phyloP scores from a whole-genome alignment of 169 alveolate genomes.

The Plasmodium inui region DNA sequence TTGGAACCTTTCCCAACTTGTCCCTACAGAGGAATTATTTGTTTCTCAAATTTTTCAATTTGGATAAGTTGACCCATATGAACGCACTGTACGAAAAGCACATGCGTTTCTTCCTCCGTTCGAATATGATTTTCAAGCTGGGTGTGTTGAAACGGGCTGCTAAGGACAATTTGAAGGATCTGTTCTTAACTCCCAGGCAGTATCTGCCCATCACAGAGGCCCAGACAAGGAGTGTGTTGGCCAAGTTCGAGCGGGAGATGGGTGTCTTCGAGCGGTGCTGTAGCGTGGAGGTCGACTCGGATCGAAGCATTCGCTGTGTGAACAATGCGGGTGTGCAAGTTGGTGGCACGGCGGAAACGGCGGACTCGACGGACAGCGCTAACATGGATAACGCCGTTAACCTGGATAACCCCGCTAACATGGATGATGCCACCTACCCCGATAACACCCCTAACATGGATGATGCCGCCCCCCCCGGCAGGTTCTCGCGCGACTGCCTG shows the following conservation, averaged over 20 bases:
- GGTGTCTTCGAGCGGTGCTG: conserved; percentile 12
- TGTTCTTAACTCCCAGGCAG: conserved; percentile 72
- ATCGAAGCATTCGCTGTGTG: neutral
- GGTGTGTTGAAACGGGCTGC: conserved; percentile 50
- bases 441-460: neutral
- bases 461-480: neutral
- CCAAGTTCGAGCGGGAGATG: conserved; percentile 40
- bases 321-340: no score
- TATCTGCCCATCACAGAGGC: conserved; percentile 76
- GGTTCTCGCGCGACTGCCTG: neutral
- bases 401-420: no score
- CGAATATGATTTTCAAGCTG: conserved; percentile 73
- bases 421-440: no score
- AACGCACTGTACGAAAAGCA: conserved; percentile 75
- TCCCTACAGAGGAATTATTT: conserved; percentile 32
- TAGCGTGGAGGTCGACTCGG: conserved; percentile 1
- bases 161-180: conserved; percentile 38
- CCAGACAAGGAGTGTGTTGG: conserved; percentile 27
- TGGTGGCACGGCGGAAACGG: neutral
- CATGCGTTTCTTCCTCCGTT: conserved; percentile 75
- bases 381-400: no score
- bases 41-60: conserved; percentile 30
- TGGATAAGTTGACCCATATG: conserved; percentile 20
- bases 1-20: conserved; percentile 71
- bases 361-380: neutral